Conservation (phyloP, 2,329 filamentous ascomycete genomes). For the Colletotrichum noveboracense region DNA sequence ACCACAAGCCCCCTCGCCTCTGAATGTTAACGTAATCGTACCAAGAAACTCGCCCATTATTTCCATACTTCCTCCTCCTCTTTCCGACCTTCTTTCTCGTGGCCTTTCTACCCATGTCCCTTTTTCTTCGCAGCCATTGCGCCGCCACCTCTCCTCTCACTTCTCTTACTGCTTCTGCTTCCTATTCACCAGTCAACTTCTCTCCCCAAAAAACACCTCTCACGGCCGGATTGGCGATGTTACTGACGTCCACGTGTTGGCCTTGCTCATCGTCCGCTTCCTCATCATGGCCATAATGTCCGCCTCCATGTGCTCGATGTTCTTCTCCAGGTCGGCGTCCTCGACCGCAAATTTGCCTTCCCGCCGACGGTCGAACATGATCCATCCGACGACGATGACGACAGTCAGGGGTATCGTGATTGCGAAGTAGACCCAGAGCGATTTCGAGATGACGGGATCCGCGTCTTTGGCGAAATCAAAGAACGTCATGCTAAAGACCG, state of each 20-base stretch:
- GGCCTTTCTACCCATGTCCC: background rate
- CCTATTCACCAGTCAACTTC: background rate
- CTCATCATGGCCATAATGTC: conserved; percentile 62
- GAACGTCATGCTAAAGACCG: conserved; percentile 70
- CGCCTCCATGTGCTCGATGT: conserved; percentile 61
- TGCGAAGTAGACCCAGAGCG: conserved; percentile 69
- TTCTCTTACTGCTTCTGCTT: background rate
- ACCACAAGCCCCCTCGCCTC: background rate
- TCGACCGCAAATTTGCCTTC: conserved; percentile 53
- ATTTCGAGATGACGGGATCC: conserved; percentile 49
- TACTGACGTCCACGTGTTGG: conserved; percentile 56
- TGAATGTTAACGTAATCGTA: background rate
- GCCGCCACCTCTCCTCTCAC: background rate
- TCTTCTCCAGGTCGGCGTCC: conserved; percentile 56
- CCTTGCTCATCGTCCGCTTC: conserved; percentile 61
- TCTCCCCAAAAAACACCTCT: background rate
- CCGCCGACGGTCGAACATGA: conserved; percentile 55
- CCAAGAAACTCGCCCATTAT: background rate
- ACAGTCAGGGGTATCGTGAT: conserved; percentile 64
- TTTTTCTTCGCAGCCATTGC: background rate
- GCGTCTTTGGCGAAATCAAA: conserved; percentile 62
- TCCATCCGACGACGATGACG: conserved; percentile 60
- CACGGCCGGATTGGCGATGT: conserved; percentile 30
- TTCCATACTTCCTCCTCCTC: background rate
- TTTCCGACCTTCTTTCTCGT: background rate